These are phyloP conservation scores for Citrus cavaleriei DNA, from an alignment of 345 rosid species.

Conservation along the genomic window DNA sequence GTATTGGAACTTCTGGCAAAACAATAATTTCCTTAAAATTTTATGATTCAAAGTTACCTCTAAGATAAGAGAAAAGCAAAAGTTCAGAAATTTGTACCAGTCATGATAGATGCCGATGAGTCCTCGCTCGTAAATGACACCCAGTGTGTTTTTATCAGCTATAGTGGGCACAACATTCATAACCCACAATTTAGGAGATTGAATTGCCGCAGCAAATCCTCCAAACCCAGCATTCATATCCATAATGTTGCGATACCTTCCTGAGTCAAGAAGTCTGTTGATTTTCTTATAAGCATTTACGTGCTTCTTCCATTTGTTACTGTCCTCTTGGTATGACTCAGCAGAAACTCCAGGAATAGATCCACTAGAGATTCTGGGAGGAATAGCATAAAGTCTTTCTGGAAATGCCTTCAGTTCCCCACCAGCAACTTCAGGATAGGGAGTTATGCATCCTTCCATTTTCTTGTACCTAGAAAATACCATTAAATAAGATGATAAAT, in stretches of 20 bases:
- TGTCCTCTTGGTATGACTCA: slow-evolving; percentile 78
- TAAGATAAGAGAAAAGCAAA: neutral
- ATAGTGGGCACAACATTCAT: slow-evolving; percentile 98
- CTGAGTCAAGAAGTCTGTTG: slow-evolving; percentile 67
- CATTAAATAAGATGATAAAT: slow-evolving; percentile 10
- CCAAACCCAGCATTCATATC: slow-evolving; percentile 99
- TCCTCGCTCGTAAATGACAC: slow-evolving; percentile 86
- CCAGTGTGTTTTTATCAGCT: slow-evolving; percentile 72
- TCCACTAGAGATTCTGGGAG: slow-evolving; percentile 86
- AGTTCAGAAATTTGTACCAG: slow-evolving; percentile 53
- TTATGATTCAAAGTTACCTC: neutral
- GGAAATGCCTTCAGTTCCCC: slow-evolving; percentile 72
- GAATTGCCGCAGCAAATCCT: slow-evolving; percentile 89
- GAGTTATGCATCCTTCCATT: slow-evolving; percentile 85
- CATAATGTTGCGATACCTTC: slow-evolving; percentile 94
- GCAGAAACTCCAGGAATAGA: slow-evolving; percentile 82
- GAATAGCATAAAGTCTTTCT: slow-evolving; percentile 70
- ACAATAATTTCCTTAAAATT: neutral
- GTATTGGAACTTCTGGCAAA: neutral
- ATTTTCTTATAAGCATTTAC: slow-evolving; percentile 80
- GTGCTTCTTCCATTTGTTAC: slow-evolving; percentile 75
- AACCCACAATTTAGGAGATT: slow-evolving; percentile 78
- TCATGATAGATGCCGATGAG: slow-evolving; percentile 96
- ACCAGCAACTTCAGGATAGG: slow-evolving; percentile 78
- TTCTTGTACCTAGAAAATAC: slow-evolving; percentile 72